Base-by-base conservation (phyloP, 345 rosid genomes). In the Cardamine chenopodiifolia region DNA sequence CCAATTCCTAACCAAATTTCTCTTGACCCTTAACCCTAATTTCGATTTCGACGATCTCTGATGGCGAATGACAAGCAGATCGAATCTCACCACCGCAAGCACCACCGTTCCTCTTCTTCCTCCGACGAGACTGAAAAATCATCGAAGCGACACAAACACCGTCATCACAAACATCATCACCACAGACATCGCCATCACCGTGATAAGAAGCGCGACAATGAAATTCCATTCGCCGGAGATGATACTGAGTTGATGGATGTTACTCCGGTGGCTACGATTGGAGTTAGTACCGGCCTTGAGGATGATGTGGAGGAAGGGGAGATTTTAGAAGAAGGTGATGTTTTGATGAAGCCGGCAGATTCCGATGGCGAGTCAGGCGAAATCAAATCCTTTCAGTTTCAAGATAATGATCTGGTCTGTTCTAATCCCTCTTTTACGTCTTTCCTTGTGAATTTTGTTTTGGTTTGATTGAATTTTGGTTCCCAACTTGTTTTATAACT, bases 271-370 rank as follows among this genome's bases (percentile, higher is more conserved):
- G 70, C 56, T 79, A 37, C 75, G 54, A 62, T 73, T 53, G 62
- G 66, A 18, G 48, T 56, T 48, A 61, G 70, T 53, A 39, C 62
- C 73, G 39, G 76, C 7, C 50, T 70, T 66, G 92, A 83, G 71
- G 91, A 92, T 56, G 98, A 92, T 45, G 82, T 96, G 58, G 99
- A 96, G 85, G 99, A 96, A 72, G 99, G 99, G 31, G 99, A 96
- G 85, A 96, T 96, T 83, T 86, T 90, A 11, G 98, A 92, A 2
- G 99, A 96, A 64, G 88, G 25, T 15, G 57, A 66, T 56, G 40
- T 56, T 49, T 50, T 19, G 60, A 39, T 17, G 44, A 73, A 61
- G 66, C 17, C 68, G 7, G 10, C 29, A 59, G 82, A 75, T 34
- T 75, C 79, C 40, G 81, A 68, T 1, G 79, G 76, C 39, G 82